These are phyloP conservation scores for Botrytis fragariae DNA, from an alignment of 2,329 filamentous ascomycete species.

Conservation along the genomic window DNA sequence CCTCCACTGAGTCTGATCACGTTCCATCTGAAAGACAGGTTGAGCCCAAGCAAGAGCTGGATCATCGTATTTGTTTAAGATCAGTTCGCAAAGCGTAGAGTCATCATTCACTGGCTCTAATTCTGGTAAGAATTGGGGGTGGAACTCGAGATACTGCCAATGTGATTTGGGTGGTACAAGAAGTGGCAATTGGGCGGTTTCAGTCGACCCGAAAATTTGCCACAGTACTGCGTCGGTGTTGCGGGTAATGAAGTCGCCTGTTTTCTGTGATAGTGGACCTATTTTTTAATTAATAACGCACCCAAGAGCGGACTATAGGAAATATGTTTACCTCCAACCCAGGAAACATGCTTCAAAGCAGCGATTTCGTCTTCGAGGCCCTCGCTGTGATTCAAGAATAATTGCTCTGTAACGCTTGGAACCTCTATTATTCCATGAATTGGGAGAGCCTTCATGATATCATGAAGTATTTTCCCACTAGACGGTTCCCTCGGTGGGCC, in stretches of 20 bases:
- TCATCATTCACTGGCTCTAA: slow-evolving; percentile 23
- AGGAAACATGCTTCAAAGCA: slow-evolving; percentile 25
- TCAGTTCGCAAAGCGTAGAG: background rate
- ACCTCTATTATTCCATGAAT: slow-evolving; percentile 26
- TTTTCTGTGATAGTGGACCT: slow-evolving; percentile 12
- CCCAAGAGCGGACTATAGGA: background rate
- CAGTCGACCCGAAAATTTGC: slow-evolving; percentile 31
- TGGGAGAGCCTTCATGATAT: slow-evolving; percentile 30
- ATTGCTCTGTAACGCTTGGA: slow-evolving; percentile 23
- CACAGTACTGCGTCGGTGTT: background rate
- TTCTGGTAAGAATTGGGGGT: slow-evolving; percentile 29
- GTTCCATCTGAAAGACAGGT: slow-evolving; percentile 45
- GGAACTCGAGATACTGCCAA: slow-evolving; percentile 39
- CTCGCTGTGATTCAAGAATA: slow-evolving; percentile 24
- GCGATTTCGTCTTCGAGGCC: slow-evolving; percentile 21
- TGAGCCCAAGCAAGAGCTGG: slow-evolving; percentile 12
- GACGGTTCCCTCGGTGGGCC: slow-evolving; percentile 20
- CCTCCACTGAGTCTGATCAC: slow-evolving; percentile 42
- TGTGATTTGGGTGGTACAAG: slow-evolving; percentile 32
- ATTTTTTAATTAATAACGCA: background rate
- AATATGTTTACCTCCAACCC: slow-evolving; percentile 27
- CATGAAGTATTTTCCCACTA: slow-evolving; percentile 23
- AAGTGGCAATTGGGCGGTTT: slow-evolving; percentile 32
- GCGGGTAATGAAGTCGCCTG: background rate
- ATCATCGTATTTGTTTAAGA: background rate